These are phyloP conservation scores for Hypoxylon sp. DNA, from an alignment of 2,329 filamentous ascomycete genomes.

Conservation along the genomic window DNA sequence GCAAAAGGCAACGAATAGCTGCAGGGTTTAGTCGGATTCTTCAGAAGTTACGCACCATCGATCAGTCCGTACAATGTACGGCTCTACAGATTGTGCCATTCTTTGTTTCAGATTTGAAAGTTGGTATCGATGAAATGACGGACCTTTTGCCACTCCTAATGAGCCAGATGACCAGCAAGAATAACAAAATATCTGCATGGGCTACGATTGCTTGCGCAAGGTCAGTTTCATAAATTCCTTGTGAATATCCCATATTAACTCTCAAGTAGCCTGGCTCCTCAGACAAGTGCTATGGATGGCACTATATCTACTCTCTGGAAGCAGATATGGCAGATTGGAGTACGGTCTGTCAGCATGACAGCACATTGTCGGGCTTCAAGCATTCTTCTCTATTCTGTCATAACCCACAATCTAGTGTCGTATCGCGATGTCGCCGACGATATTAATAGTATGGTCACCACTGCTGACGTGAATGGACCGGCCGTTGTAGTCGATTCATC, in stretches of 20 bases:
- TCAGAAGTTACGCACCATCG: constrained; percentile 60
- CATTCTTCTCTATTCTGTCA: constrained; percentile 75
- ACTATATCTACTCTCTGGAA: constrained; percentile 69
- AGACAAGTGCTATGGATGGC: constrained; percentile 55
- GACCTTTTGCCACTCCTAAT: constrained; percentile 69
- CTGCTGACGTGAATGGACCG: constrained; percentile 85
- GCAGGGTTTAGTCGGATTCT: constrained; percentile 60
- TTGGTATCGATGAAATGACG: constrained; percentile 64
- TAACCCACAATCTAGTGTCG: constrained; percentile 73
- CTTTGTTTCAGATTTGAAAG: constrained; percentile 60
- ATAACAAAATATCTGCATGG: constrained; percentile 77
- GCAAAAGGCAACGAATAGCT: constrained; percentile 63
- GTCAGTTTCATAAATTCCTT: constrained; percentile 59
- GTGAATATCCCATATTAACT: constrained; percentile 21
- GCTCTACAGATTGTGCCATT: constrained; percentile 70
- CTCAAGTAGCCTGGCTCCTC: constrained; percentile 59
- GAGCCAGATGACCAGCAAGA: constrained; percentile 75
- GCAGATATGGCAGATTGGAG: constrained; percentile 79
- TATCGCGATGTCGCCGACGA: constrained; percentile 76
- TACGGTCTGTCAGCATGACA: constrained; percentile 76
- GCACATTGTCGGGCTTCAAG: constrained; percentile 82
- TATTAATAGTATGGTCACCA: constrained; percentile 77
- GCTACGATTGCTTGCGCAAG: constrained; percentile 84
- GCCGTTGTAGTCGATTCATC: constrained; percentile 83
- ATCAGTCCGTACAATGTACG: constrained; percentile 60